Evolutionary conservation across 2,329 filamentous ascomycete species (phyloP), one percentile per base, ranked within the genome.

Genomic region (Periconia macrospinosa): DNA sequence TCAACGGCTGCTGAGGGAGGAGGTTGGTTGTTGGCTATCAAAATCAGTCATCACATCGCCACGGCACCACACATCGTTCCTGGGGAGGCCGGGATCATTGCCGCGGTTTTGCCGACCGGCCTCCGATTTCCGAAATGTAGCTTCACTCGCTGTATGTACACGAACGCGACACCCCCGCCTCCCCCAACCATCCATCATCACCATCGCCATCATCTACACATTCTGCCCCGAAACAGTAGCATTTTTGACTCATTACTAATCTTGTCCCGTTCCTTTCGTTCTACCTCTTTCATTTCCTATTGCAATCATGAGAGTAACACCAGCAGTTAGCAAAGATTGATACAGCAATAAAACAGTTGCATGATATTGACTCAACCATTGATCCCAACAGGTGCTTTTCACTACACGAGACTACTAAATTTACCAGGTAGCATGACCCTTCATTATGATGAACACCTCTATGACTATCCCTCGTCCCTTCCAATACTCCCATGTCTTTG

Each of bases 1-100:
- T 37, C 33, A n/a, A 37, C 33, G 33, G 33, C 33, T 37, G 37
- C 44, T 33, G 49, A 58, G 59, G 57, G 52, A 61, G 59, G 57
- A 27, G 23, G 56, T 45, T 48, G 56, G 35, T 48, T 41, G 46
- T 40, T 49, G 51, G 44, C 48, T 37, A 37, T 37, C 33, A 37
- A 33, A 33, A 37, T 37, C 11, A 10, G 5, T 37, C 33, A n/a
- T 37, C 33, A 37, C 33, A 13, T 5, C 8, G 23, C 3, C 8
- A 27, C 23, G 23, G 23, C 23, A 3, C 8, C 23, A 5, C 33
- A 40, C 41, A 45, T 18, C 51, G 47, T 42, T 40, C 45, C 50
- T 57, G 48, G 41, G 45, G 49, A 52, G 52, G 56, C 45, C 37
- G 45, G 47, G n/a, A n/a, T 53, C 14, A n/a, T 53, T 62, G 43